Evolutionary conservation across 805 yeast genomes (phyloP).

Genomic region (Candida loeiensis): DNA sequence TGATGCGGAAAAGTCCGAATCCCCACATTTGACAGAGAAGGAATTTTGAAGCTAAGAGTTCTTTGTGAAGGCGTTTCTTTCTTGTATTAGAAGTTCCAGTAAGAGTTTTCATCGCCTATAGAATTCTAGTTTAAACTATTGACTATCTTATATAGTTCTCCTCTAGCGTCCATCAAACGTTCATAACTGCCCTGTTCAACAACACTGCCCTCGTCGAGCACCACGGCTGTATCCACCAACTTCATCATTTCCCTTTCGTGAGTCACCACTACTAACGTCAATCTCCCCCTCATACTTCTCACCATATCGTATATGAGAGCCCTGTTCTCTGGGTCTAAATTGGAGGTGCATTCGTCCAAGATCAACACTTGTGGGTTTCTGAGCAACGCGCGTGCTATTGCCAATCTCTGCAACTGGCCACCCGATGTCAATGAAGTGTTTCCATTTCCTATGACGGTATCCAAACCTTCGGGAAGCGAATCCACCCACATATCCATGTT

Average conservation of each 20-base stretch:
- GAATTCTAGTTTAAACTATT: no score
- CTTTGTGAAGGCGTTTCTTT: no score
- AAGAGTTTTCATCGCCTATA: no score
- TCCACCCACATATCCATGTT: slow-evolving; percentile 54
- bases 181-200: slow-evolving; percentile 43
- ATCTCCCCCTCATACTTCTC: slow-evolving; percentile 14
- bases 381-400: slow-evolving; percentile 78
- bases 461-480: slow-evolving; percentile 53
- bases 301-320: slow-evolving; percentile 50
- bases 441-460: slow-evolving; percentile 54
- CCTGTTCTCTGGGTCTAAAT: slow-evolving; percentile 68
- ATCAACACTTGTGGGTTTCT: slow-evolving; percentile 63
- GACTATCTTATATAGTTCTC: slow-evolving; percentile 22
- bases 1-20: neutral
- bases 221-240: slow-evolving; percentile 49
- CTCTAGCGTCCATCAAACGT: slow-evolving; percentile 19
- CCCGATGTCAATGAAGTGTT: slow-evolving; percentile 60
- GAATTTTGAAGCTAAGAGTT: no score
- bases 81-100: no score
- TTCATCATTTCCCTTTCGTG: slow-evolving; percentile 69
- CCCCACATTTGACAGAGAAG: no score
- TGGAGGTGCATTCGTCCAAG: slow-evolving; percentile 88
- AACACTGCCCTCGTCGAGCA: slow-evolving; percentile 47
- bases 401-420: slow-evolving; percentile 85
- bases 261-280: slow-evolving; percentile 61